phyloP scores from a whole-genome alignment of 805 yeast species.

The Brettanomyces nanus region DNA sequence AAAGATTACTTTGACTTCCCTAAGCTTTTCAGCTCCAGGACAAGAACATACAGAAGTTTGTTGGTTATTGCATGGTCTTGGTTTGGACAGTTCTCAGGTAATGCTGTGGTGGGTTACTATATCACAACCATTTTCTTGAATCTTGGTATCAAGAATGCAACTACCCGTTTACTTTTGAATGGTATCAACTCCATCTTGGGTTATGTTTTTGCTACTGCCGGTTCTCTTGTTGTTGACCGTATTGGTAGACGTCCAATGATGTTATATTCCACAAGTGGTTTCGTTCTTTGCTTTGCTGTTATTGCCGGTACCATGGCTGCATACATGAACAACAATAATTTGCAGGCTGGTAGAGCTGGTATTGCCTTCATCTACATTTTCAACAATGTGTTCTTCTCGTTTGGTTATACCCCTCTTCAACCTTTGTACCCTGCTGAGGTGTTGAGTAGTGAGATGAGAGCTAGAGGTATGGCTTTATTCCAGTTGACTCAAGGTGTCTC shows the following conservation, averaged over 20 bases:
- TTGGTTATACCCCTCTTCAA: conserved; percentile 38
- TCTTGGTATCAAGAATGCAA: conserved; percentile 13
- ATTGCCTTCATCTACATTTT: conserved; percentile 37
- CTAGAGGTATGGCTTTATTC: conserved; percentile 13
- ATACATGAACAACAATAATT: conserved; percentile 5
- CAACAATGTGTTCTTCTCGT: conserved; percentile 33
- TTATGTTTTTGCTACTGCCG: conserved; percentile 12
- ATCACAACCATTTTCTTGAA: conserved; percentile 26
- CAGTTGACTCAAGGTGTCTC: conserved; percentile 6
- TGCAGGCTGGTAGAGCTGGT: conserved; percentile 19
- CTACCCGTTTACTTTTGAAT: conserved; percentile 16
- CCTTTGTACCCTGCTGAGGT: conserved; percentile 38
- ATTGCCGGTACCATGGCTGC: conserved; percentile 15
- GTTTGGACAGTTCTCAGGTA: conserved; percentile 25
- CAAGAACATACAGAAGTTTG: background rate
- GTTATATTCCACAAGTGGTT: conserved; percentile 8
- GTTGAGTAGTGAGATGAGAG: conserved; percentile 20
- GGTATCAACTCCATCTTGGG: conserved; percentile 12
- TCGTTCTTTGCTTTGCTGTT: conserved; percentile 14
- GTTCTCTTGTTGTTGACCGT: conserved; percentile 12
- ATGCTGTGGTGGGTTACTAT: conserved; percentile 38
- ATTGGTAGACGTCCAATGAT: conserved; percentile 15
- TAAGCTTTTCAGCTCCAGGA: background rate
- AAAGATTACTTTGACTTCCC: background rate
- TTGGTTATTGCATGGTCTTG: conserved; percentile 2